phyloP scores from a whole-genome alignment of 352 stramenopile genomes.

The Globisporangium abappressorium region DNA sequence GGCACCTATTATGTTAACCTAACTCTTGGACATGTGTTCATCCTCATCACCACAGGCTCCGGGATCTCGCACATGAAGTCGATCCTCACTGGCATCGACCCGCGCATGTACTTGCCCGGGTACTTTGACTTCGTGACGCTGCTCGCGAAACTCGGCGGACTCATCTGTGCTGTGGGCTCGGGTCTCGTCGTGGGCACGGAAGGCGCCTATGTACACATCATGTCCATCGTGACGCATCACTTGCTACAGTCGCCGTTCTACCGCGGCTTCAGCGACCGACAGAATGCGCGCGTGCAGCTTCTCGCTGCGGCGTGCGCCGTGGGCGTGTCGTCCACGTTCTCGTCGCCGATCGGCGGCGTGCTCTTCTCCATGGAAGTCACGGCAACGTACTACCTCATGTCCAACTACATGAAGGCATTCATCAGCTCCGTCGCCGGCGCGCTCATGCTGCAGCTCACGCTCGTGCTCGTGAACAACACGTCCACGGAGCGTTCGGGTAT shows the following conservation, averaged over 20 bases:
- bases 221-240: conserved; percentile 90
- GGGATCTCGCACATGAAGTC: conserved; percentile 89
- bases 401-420: conserved; percentile 90
- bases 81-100: conserved; percentile 83
- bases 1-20: neutral
- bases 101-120: conserved; percentile 72
- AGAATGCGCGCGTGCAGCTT: conserved; percentile 85
- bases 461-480: conserved; percentile 57
- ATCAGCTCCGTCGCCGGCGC: conserved; percentile 76
- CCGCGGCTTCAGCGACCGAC: conserved; percentile 58
- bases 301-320: conserved; percentile 90
- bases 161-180: conserved; percentile 92
- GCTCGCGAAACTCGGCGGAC: conserved; percentile 89
- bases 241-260: conserved; percentile 83
- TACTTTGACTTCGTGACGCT: conserved; percentile 85
- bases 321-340: conserved; percentile 92
- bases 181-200: conserved; percentile 97
- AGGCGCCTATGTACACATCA: conserved; percentile 98
- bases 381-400: conserved; percentile 86
- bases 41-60: conserved; percentile 31
- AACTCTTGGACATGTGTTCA: neutral
- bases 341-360: conserved; percentile 91
- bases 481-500: conserved; percentile 43
- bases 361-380: conserved; percentile 95
- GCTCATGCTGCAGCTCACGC: conserved; percentile 70